These are phyloP conservation scores for Ascosphaera aggregata DNA, from an alignment of 2,329 filamentous ascomycete genomes.

Conservation along the genomic window DNA sequence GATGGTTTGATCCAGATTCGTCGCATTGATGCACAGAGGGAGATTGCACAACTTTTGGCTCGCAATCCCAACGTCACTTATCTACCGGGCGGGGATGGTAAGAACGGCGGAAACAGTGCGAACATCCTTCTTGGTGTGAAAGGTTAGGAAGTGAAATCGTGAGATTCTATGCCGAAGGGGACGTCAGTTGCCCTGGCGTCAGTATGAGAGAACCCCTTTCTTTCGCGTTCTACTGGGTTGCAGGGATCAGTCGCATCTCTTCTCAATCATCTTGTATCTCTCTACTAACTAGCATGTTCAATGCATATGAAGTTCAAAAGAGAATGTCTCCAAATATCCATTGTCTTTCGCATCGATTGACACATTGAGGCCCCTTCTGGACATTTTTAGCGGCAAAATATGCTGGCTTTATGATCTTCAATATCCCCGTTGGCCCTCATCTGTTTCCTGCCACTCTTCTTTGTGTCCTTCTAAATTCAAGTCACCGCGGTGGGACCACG, in stretches of 20 bases:
- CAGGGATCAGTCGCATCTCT: not conserved
- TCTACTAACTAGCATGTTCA: not conserved
- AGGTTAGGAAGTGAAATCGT: constrained; percentile 10
- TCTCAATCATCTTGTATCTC: not conserved
- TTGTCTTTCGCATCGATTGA: not conserved
- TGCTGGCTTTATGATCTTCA: not conserved
- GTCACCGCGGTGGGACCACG: not conserved
- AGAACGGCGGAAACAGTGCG: constrained; percentile 36
- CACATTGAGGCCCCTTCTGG: too few relatives aligned
- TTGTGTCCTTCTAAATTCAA: not conserved
- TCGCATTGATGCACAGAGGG: constrained; percentile 88
- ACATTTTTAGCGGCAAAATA: not conserved
- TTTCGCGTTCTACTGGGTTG: not conserved
- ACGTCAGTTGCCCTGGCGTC: not conserved
- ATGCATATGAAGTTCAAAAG: not conserved
- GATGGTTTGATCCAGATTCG: constrained; percentile 89
- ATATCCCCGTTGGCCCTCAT: not conserved
- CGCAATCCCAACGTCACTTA: constrained; percentile 92
- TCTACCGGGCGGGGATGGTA: constrained; percentile 41
- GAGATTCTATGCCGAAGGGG: not conserved
- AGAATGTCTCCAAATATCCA: not conserved
- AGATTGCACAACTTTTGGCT: constrained; percentile 79
- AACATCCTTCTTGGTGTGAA: constrained; percentile 43
- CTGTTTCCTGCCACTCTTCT: not conserved
- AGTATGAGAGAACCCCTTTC: not conserved